These are phyloP conservation scores for Sistotremastrum suecicum DNA, from an alignment of 768 basidiomycete genomes.

Conservation along the genomic window DNA sequence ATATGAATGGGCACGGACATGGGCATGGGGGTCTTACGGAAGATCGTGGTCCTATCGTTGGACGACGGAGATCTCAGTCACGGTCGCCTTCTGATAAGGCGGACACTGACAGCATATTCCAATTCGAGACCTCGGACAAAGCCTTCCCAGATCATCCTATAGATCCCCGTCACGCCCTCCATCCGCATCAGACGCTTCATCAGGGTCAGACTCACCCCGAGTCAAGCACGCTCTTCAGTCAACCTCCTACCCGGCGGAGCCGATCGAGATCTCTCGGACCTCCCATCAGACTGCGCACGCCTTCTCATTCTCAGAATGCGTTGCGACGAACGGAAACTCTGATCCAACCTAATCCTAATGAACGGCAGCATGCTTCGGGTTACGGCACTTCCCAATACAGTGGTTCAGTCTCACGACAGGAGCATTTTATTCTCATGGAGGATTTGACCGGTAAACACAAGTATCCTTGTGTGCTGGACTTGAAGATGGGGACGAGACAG, in stretches of 20 bases:
- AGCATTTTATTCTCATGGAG: conserved; percentile 98
- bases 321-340: background rate
- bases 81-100: background rate
- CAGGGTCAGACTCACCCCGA: background rate
- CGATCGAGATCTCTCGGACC: conserved; percentile 24
- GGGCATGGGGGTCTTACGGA: background rate
- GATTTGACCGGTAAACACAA: conserved; percentile 89
- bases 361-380: conserved; percentile 12
- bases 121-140: conserved; percentile 10
- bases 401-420: conserved; percentile 62
- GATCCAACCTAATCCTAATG: background rate
- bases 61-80: no score
- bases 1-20: background rate
- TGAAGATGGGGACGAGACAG: conserved; percentile 99
- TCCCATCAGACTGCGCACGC: conserved; percentile 16
- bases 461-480: conserved; percentile 87
- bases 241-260: conserved; percentile 21
- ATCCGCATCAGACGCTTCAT: background rate
- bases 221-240: background rate
- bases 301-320: conserved; percentile 2
- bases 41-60: background rate
- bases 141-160: no score
- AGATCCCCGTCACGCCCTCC: background rate
- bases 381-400: conserved; percentile 18
- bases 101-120: conserved; percentile 7